phyloP scores from a whole-genome alignment of 73 alveolate genomes.

The Paramecium primaurelia region DNA sequence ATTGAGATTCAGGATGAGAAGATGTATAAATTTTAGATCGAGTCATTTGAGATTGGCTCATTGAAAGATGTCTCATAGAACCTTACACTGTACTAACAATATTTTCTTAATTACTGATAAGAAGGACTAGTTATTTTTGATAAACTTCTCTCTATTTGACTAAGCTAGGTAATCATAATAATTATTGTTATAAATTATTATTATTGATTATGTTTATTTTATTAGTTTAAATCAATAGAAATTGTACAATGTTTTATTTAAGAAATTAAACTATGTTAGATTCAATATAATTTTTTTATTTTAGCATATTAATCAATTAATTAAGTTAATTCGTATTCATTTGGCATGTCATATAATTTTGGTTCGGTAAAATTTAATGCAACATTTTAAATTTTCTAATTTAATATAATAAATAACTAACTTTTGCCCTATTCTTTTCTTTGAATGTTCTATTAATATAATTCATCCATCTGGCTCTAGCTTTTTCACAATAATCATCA shows the following conservation, averaged over 20 bases:
- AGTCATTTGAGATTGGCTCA: background rate
- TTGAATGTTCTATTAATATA: background rate
- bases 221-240: background rate
- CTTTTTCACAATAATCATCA: background rate
- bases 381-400: background rate
- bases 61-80: background rate
- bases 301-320: background rate
- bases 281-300: background rate
- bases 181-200: background rate
- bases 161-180: background rate
- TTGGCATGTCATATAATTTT: conserved; percentile 21
- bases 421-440: background rate
- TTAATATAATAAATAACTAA: background rate
- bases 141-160: background rate
- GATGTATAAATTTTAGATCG: background rate
- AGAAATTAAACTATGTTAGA: background rate
- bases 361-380: conserved; percentile 2
- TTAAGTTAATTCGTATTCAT: background rate
- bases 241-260: too few relatives aligned
- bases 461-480: background rate
- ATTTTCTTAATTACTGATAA: background rate
- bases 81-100: background rate
- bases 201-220: background rate
- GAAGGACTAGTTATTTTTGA: background rate
- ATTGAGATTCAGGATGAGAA: background rate